phyloP scores from a whole-genome alignment of 2,329 filamentous ascomycete species.

The Aspergillus sp. region DNA sequence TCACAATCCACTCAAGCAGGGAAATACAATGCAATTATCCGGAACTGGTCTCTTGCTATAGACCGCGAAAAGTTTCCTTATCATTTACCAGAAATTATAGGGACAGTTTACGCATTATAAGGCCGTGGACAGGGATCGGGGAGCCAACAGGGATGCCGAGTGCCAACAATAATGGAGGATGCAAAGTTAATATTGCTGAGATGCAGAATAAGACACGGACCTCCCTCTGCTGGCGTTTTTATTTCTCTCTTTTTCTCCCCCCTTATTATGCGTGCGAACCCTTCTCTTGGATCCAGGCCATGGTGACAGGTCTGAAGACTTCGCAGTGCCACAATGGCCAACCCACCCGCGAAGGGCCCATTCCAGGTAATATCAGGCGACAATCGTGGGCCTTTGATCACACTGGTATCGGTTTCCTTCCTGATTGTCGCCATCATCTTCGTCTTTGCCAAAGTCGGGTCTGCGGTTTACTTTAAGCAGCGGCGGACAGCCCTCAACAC shows the following conservation, averaged over 20 bases:
- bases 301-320: background rate
- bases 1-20: no score
- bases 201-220: background rate
- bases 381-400: constrained; percentile 13
- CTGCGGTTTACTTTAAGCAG: constrained; percentile 19
- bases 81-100: no score
- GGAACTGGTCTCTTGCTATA: no score
- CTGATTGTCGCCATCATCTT: constrained; percentile 15
- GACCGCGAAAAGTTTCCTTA: no score
- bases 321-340: constrained; percentile 8
- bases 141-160: no score
- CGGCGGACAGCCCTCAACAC: constrained; percentile 12
- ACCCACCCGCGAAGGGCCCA: background rate
- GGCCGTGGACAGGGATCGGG: no score
- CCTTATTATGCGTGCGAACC: background rate
- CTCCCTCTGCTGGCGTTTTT: background rate
- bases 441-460: constrained; percentile 12
- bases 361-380: constrained; percentile 11
- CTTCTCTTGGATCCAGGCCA: background rate
- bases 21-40: no score
- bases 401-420: constrained; percentile 13
- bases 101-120: no score
- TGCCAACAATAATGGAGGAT: no score
- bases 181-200: background rate
- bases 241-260: background rate